Conservation (phyloP, 1,139 yeast genomes). For the Yamadazyma trypodendri region DNA sequence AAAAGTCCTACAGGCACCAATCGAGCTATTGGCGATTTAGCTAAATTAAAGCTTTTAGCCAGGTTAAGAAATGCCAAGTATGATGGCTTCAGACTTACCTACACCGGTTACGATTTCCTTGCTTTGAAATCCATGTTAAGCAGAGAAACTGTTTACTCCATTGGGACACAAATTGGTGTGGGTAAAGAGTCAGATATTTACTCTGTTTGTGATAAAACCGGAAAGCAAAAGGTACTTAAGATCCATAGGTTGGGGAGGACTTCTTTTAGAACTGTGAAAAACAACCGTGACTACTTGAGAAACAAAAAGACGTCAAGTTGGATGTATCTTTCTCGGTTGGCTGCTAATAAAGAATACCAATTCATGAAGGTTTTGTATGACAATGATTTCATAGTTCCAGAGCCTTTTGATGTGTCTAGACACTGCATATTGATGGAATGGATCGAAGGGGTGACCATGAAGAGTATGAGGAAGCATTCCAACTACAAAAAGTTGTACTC, state of each 20-base stretch:
- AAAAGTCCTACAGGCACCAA: constrained; percentile 76
- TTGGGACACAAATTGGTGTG: constrained; percentile 90
- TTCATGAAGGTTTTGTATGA: constrained; percentile 75
- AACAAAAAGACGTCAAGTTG: constrained; percentile 71
- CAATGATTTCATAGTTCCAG: constrained; percentile 83
- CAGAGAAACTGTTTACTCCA: constrained; percentile 69
- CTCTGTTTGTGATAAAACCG: constrained; percentile 72
- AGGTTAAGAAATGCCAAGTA: constrained; percentile 81
- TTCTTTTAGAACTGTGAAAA: constrained; percentile 87
- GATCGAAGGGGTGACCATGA: constrained; percentile 87
- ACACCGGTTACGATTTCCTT: constrained; percentile 86
- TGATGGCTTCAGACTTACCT: constrained; percentile 90
- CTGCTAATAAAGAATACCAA: constrained; percentile 89
- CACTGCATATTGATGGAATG: constrained; percentile 93
- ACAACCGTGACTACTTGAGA: constrained; percentile 85
- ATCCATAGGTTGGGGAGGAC: constrained; percentile 93
- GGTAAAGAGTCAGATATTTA: constrained; percentile 97
- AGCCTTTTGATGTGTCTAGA: constrained; percentile 84
- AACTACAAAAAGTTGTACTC: constrained; percentile 73
- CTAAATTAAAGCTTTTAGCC: constrained; percentile 77
- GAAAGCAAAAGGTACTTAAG: constrained; percentile 71
- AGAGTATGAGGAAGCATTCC: constrained; percentile 67
- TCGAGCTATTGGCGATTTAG: constrained; percentile 78
- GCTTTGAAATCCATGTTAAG: constrained; percentile 82
- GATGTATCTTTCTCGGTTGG: constrained; percentile 88